phyloP scores from a whole-genome alignment of 1,139 yeast genomes.

The Ashbya aceris region DNA sequence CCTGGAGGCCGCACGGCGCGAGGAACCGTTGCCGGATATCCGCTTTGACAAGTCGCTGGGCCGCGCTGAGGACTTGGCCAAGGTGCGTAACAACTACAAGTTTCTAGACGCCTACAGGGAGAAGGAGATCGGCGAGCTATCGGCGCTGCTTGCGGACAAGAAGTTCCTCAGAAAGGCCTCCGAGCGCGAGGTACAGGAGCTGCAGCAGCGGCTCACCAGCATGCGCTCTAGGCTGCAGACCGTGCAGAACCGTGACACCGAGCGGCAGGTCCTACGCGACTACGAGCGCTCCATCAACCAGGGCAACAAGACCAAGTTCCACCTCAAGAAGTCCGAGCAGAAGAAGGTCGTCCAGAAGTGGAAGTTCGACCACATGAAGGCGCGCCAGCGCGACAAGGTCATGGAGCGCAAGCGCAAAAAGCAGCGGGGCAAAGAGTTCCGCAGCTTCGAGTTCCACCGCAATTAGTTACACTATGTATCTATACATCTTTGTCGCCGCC shows the following conservation, averaged over 20 bases:
- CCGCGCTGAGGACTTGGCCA: constrained; percentile 61
- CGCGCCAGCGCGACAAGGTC: constrained; percentile 74
- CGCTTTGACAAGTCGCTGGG: constrained; percentile 89
- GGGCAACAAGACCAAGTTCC: constrained; percentile 36
- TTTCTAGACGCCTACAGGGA: constrained; percentile 81
- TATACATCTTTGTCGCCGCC: constrained; percentile 18
- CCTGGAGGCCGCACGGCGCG: constrained; percentile 34
- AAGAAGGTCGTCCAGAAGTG: constrained; percentile 80
- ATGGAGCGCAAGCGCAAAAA: constrained; percentile 92
- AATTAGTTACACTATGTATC: constrained; percentile 13
- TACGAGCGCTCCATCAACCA: constrained; percentile 31
- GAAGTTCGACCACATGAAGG: constrained; percentile 77
- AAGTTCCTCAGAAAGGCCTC: constrained; percentile 39
- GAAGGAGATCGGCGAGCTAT: constrained; percentile 56
- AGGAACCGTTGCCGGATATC: constrained; percentile 52
- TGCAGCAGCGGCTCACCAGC: constrained; percentile 48
- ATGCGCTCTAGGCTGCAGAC: constrained; percentile 71
- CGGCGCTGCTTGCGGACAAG: constrained; percentile 46
- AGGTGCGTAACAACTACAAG: constrained; percentile 65
- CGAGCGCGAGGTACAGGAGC: constrained; percentile 42
- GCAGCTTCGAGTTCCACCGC: constrained; percentile 54
- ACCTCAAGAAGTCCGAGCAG: constrained; percentile 72
- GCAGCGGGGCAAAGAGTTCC: constrained; percentile 84
- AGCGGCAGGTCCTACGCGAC: constrained; percentile 48
- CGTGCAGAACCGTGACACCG: constrained; percentile 66